phyloP scores from a whole-genome alignment of 1,284 basidiomycete species.

The Ceratobasidium papillatum region DNA sequence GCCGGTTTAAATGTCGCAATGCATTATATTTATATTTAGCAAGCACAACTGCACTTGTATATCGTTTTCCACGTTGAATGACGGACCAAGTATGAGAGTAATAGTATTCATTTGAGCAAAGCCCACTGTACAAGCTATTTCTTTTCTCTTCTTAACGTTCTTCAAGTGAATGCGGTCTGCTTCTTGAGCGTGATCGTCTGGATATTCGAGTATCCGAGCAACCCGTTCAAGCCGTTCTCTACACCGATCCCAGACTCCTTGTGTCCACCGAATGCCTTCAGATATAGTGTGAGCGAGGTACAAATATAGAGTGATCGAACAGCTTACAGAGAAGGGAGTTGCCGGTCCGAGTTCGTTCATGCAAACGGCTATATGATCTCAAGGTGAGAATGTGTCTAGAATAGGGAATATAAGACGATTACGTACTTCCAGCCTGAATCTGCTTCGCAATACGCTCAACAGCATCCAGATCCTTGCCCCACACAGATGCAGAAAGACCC shows the following conservation, averaged over 20 bases:
- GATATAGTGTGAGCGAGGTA: not conserved
- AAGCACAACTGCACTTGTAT: too few species aligned
- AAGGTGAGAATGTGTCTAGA: not conserved
- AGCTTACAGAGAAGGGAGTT: conserved; percentile 13
- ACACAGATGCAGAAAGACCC: conserved; percentile 21
- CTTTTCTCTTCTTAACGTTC: not conserved
- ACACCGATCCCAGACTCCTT: conserved; percentile 30
- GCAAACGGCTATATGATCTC: conserved; percentile 4
- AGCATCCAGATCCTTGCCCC: conserved; percentile 17
- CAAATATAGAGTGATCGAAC: not conserved
- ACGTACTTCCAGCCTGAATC: conserved; percentile 33
- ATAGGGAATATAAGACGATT: not conserved
- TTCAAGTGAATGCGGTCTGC: not conserved
- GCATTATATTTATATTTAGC: too few species aligned
- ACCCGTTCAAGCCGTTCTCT: conserved; percentile 12
- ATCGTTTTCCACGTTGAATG: too few species aligned
- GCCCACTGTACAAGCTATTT: too few species aligned
- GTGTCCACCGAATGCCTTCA: conserved; percentile 14
- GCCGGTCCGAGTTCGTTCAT: conserved; percentile 3
- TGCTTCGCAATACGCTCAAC: conserved; percentile 29
- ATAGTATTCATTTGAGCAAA: too few species aligned
- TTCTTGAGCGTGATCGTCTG: conserved; percentile 30
- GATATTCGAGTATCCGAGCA: conserved; percentile 17
- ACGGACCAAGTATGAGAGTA: too few species aligned
- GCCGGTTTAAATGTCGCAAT: conserved; percentile 5